These are phyloP conservation scores for Colletotrichum camelliae DNA, from an alignment of 2,329 filamentous ascomycete species.

Conservation along the genomic window DNA sequence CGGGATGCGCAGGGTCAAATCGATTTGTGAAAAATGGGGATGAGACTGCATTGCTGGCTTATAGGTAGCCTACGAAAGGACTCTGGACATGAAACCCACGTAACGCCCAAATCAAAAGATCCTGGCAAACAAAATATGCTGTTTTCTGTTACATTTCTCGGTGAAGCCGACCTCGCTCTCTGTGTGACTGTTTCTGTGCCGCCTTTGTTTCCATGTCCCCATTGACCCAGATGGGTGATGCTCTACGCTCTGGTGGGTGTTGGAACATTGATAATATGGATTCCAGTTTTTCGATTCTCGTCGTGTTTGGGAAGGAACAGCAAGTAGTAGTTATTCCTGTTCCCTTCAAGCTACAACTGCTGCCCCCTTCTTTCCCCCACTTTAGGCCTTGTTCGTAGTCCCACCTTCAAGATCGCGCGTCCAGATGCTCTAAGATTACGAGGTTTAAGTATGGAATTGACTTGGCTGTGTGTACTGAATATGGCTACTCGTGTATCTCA, in stretches of 20 bases:
- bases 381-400: neutral
- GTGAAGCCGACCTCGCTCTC: neutral
- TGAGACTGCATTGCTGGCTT: constrained; percentile 37
- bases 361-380: neutral
- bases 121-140: constrained; percentile 26
- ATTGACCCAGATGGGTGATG: neutral
- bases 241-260: no score
- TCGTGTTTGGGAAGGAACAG: neutral
- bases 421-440: neutral
- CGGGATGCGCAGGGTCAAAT: constrained; percentile 41
- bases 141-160: neutral
- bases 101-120: constrained; percentile 36
- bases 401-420: neutral
- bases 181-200: neutral
- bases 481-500: neutral
- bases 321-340: neutral
- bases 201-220: neutral
- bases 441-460: neutral
- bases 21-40: constrained; percentile 25
- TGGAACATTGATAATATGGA: neutral
- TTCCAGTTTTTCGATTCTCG: neutral
- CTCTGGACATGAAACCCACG: constrained; percentile 44
- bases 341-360: neutral
- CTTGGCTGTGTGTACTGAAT: neutral
- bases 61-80: constrained; percentile 40